Conservation (phyloP, 2,329 filamentous ascomycete species). For the Paramyrothecium sp. region DNA sequence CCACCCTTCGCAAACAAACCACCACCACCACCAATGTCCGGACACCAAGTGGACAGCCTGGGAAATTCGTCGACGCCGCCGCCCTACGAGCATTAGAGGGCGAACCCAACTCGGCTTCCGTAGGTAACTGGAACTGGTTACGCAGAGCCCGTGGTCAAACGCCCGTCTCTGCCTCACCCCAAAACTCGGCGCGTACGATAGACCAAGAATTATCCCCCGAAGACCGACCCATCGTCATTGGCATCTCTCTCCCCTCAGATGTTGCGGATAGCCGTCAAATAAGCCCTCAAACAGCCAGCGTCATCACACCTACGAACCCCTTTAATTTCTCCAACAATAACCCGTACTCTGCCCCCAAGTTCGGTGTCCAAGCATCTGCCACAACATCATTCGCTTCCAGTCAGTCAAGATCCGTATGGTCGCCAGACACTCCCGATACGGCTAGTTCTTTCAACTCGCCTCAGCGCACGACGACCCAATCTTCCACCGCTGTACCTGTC, state of each 20-base stretch:
- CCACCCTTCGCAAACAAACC: conserved; percentile 45
- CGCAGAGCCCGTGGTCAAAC: conserved; percentile 36
- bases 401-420: conserved; percentile 51
- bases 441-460: conserved; percentile 34
- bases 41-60: conserved; percentile 26
- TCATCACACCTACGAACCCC: conserved; percentile 32
- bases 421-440: conserved; percentile 58
- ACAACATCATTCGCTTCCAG: neutral
- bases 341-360: neutral
- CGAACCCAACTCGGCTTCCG: conserved; percentile 48
- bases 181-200: conserved; percentile 21
- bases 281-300: conserved; percentile 49
- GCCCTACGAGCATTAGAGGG: conserved; percentile 60
- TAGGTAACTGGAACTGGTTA: conserved; percentile 59
- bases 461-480: neutral
- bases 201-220: conserved; percentile 60
- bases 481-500: no score
- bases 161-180: conserved; percentile 22
- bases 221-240: conserved; percentile 71
- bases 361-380: conserved; percentile 3
- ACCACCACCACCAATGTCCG: conserved; percentile 30
- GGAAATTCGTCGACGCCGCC: conserved; percentile 57
- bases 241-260: conserved; percentile 60
- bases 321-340: conserved; percentile 7
- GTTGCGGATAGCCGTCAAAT: conserved; percentile 26